Percentiles rank a stretch among this genome's conserved stretches.
phyloP scores from a whole-genome alignment of 2,329 filamentous ascomycete genomes.

The Phaeosphaeria sp. region DNA sequence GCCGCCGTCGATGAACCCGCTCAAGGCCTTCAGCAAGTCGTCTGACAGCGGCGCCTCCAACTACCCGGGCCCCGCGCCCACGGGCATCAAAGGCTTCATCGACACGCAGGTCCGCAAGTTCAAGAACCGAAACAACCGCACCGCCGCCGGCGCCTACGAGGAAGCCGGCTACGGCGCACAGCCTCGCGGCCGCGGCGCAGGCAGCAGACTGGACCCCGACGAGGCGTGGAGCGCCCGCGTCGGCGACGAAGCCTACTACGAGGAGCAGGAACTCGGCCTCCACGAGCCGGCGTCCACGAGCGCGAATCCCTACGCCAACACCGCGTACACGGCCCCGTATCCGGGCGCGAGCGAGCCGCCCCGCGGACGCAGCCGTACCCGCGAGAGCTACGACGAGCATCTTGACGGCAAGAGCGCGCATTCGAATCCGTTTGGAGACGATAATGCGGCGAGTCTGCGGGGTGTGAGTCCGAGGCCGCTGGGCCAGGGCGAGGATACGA shows the following conservation, averaged over 20 bases:
- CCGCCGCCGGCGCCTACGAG: conserved; percentile 76
- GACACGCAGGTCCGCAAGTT: conserved; percentile 69
- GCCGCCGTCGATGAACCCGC: conserved; percentile 72
- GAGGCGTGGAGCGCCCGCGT: conserved; percentile 87
- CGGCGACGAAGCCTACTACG: conserved; percentile 77
- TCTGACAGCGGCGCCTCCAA: conserved; percentile 41
- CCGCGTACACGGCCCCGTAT: conserved; percentile 35
- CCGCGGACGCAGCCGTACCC: conserved; percentile 56
- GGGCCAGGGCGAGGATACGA: conserved; percentile 54
- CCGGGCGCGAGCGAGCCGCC: conserved; percentile 38
- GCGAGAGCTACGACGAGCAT: conserved; percentile 52
- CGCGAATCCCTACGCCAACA: conserved; percentile 38
- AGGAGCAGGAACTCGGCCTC: conserved; percentile 76
- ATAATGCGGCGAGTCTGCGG: conserved; percentile 59
- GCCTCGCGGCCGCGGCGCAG: conserved; percentile 47
- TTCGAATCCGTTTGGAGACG: conserved; percentile 48
- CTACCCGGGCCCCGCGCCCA: conserved; percentile 60
- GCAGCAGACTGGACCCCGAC: conserved; percentile 77
- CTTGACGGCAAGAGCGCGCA: conserved; percentile 38
- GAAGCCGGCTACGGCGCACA: conserved; percentile 57
- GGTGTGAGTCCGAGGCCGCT: conserved; percentile 78
- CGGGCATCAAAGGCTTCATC: conserved; percentile 76
- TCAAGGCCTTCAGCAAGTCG: conserved; percentile 69
- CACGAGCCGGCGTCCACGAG: conserved; percentile 52
- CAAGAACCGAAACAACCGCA: conserved; percentile 70